Base-by-base conservation (phyloP, 192 early-diverging fungal genomes). In the Chytriomyces sp. region DNA sequence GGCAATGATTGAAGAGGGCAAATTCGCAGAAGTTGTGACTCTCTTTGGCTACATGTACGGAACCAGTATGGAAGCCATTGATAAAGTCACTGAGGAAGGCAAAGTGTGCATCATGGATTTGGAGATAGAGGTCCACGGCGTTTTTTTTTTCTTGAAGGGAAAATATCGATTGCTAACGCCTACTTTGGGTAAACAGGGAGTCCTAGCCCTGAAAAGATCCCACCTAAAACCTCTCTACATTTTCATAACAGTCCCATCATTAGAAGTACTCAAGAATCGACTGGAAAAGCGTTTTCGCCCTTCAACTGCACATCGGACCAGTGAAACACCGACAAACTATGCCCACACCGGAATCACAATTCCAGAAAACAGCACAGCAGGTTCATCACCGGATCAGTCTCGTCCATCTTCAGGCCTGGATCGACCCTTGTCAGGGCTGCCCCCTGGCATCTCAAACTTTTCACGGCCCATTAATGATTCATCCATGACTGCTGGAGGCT, bases 41-140 rank as follows among this genome's bases (percentile, higher is more conserved):
- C 64, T 90, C 35, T 88, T 87, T 81, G 89, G 89, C 9, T 80
- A 88, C 69, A 74, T 84, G 83, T 90, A 90, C 64, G 89, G 89
- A 26, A 86, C 83, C 5, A 74, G 76, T 23, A 75, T 83, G 61
- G 82, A 85, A 49, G 79, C 79, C 0, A 75, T 88, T 63, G 85
- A 89, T 47, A 72, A 69, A 10, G 86, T 88, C 7, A 81, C 80
- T 24, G 80, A 84, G 48, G 81, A 84, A 53, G 89, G 88, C 5
- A 88, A 86, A 77, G 83, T 90, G 20, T 87, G 85, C 46, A 78
- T 90, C 24, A 76, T 90, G 78, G 86, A 80, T 49, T 20, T 89
- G 18, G 89, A 90, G 69, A 72, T 85, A 45, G 85, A 86, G 69
- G 87, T 88, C 49, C 67, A 59, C 72, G n/a, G n/a, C n/a, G n/a